phyloP scores from a whole-genome alignment of 306 rosid genomes.

The Malus orientalis region DNA sequence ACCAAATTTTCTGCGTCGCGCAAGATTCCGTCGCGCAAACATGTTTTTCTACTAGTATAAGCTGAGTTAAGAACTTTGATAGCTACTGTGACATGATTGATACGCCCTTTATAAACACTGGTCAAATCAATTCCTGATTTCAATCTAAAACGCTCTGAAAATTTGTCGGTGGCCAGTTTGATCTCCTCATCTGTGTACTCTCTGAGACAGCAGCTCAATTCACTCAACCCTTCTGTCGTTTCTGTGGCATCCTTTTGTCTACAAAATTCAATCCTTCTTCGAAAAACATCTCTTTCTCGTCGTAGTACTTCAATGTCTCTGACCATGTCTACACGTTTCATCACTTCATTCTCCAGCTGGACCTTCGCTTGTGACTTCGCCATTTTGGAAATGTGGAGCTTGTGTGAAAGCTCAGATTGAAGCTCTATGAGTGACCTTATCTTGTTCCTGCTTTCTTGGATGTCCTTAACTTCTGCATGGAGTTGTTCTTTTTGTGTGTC shows the following conservation, averaged over 20 bases:
- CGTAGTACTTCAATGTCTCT: constrained; percentile 47
- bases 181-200: constrained; percentile 56
- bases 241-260: constrained; percentile 52
- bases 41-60: no score
- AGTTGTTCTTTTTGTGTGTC: constrained; percentile 30
- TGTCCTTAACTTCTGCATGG: constrained; percentile 26
- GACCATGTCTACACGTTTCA: constrained; percentile 34
- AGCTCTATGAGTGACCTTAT: constrained; percentile 34
- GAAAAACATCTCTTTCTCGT: constrained; percentile 53
- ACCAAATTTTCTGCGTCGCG: no score
- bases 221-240: constrained; percentile 29
- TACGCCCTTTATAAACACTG: constrained; percentile 43
- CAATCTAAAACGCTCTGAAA: constrained; percentile 44
- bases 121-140: constrained; percentile 33
- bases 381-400: constrained; percentile 28
- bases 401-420: constrained; percentile 46
- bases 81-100: constrained; percentile 52
- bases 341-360: constrained; percentile 34
- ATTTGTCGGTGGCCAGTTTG: constrained; percentile 52
- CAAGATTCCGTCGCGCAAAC: no score
- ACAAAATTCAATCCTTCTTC: constrained; percentile 63
- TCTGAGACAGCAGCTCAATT: constrained; percentile 31
- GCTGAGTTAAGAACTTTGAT: constrained; percentile 35
- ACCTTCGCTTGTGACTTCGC: constrained; percentile 31
- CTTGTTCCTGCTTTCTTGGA: constrained; percentile 47